phyloP scores from a whole-genome alignment of 2,329 filamentous ascomycete genomes.

The Fusarium sp. region DNA sequence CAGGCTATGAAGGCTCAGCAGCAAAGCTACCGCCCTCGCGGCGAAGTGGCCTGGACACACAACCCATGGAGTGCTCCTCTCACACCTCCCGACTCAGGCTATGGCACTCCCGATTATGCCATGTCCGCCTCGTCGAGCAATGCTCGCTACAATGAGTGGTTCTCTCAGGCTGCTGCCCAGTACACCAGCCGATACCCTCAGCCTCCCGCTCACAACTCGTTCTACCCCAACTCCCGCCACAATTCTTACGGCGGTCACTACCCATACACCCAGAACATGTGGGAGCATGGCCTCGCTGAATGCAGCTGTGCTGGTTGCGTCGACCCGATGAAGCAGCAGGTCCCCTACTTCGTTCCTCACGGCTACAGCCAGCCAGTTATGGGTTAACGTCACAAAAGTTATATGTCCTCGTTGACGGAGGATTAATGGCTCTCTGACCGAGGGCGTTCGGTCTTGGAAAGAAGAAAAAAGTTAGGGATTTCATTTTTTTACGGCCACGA shows the following conservation, averaged over 20 bases:
- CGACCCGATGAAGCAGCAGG: conserved; percentile 58
- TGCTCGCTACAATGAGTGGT: conserved; percentile 68
- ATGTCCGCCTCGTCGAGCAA: conserved; percentile 66
- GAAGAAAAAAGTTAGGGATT: conserved; percentile 43
- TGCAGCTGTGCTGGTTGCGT: conserved; percentile 62
- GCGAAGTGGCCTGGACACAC: conserved; percentile 56
- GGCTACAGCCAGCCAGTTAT: conserved; percentile 66
- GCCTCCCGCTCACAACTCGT: conserved; percentile 52
- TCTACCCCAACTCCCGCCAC: conserved; percentile 53
- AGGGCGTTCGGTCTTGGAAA: conserved; percentile 36
- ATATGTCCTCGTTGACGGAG: conserved; percentile 7
- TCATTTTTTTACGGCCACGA: conserved; percentile 48
- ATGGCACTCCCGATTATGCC: conserved; percentile 69
- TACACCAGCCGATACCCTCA: conserved; percentile 59
- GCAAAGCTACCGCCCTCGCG: conserved; percentile 54
- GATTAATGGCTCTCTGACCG: conserved; percentile 32
- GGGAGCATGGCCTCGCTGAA: conserved; percentile 63
- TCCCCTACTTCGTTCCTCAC: conserved; percentile 60
- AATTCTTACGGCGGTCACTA: conserved; percentile 56
- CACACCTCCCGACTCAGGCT: conserved; percentile 70
- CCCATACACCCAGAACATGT: conserved; percentile 58
- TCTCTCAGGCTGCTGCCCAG: conserved; percentile 56
- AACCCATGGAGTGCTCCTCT: conserved; percentile 62
- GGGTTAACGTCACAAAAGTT: conserved; percentile 52
- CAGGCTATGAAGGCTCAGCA: conserved; percentile 57